Evolutionary conservation across 257 asterid genomes (phyloP).

Genomic region (Euphrasia confusa): DNA sequence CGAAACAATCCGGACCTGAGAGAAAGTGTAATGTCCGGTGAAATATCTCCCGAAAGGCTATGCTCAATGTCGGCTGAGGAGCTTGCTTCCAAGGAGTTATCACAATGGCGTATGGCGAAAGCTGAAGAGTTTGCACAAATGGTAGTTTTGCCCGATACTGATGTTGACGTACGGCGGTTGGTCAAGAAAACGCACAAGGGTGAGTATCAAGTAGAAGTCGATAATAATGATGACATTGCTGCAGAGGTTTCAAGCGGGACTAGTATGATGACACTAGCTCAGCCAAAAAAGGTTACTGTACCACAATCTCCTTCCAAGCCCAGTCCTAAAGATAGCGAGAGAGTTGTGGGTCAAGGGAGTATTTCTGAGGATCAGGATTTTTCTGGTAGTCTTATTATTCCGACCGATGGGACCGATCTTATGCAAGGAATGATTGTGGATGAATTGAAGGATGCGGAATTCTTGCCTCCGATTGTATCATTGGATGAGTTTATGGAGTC

Average conservation of each 20-base stretch:
- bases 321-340: constrained; percentile 41
- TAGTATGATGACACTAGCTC: constrained; percentile 35
- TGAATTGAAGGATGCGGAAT: constrained; percentile 76
- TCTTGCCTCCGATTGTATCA: constrained; percentile 89
- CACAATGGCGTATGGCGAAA: constrained; percentile 94
- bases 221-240: constrained; percentile 52
- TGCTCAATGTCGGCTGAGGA: constrained; percentile 97
- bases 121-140: constrained; percentile 89
- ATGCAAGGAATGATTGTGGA: constrained; percentile 98
- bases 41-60: constrained; percentile 71
- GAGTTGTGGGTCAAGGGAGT: constrained; percentile 33
- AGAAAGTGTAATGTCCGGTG: constrained; percentile 85
- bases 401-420: constrained; percentile 80
- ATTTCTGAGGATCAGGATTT: constrained; percentile 49
- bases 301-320: constrained; percentile 35
- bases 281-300: constrained; percentile 31
- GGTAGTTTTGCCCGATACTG: constrained; percentile 91
- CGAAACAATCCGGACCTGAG: constrained; percentile 87
- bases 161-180: constrained; percentile 66
- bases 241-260: constrained; percentile 68
- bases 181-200: constrained; percentile 99
- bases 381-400: constrained; percentile 64
- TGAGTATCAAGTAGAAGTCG: constrained; percentile 87
- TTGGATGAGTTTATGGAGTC: constrained; percentile 97
- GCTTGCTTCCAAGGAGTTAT: constrained; percentile 96